Base-by-base conservation (phyloP, 2,329 filamentous ascomycete genomes). In the Aureobasidium musti region DNA sequence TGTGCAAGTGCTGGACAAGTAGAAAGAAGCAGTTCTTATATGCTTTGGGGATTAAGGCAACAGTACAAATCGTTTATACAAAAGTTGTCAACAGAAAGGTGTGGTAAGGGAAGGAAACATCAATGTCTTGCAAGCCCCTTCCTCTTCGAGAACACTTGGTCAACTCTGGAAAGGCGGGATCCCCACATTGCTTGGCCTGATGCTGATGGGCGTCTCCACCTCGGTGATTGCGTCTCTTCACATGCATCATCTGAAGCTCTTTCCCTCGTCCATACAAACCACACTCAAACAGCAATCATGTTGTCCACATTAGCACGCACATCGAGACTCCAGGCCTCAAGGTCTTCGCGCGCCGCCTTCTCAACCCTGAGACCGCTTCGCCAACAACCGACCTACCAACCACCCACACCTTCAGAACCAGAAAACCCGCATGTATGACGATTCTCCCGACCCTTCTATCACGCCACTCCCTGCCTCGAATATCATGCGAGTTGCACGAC, bases 371-470 rank as follows among this genome's bases (percentile, higher is more conserved):
- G 59, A n/a, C 19, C 61, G 2, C 28, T 54, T 8, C 61, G 49
- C n/a, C 61, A 64, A 41, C 60, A 63, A 63, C 61, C 61, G 1
- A 10, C 33, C 3, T 66, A 66, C n/a, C 65, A 66, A 61, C 54
- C 65, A 7, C 65, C 65, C 14, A 66, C 53, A 8, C 64, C 64
- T 21, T 28, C 54, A 26, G 53, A 66, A 53, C 53, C 64, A 21
- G 53, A 59, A 8, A 66, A 66, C 54, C 65, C 65, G 11, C 65
- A 66, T 37, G 65, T 66, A 66, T 43, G 56, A 33, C 41, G 26
- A 26, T 2, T 3, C 26, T 17, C 10, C 7, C 43, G n/a, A 45
- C n/a, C 8, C 43, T 23, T 17, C 6, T 14, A 39, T 39, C 33
- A n/a, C 41, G n/a, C 41, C 41, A 50, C 47, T 13, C 11, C 33